phyloP scores from a whole-genome alignment of 2,329 filamentous ascomycete species.

The Claviceps sp. region DNA sequence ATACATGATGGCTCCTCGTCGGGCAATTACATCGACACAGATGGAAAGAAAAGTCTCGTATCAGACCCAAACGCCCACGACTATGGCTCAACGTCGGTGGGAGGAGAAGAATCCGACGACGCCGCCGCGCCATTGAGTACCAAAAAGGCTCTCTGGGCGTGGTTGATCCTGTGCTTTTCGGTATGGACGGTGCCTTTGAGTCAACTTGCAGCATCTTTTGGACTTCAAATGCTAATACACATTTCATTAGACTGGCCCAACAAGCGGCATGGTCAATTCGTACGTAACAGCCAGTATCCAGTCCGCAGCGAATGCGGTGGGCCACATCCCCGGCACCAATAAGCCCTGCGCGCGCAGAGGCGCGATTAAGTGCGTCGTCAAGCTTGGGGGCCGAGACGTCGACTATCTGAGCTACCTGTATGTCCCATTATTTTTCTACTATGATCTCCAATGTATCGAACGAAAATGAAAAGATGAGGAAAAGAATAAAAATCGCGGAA shows the following conservation, averaged over 20 bases:
- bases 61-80: not conserved
- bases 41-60: not conserved
- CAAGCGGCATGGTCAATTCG: slow-evolving; percentile 9
- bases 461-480: not conserved
- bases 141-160: slow-evolving; percentile 9
- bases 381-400: slow-evolving; percentile 9
- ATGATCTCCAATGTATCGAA: too few relatives aligned
- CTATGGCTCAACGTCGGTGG: not conserved
- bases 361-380: slow-evolving; percentile 9
- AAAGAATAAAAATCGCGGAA: not conserved
- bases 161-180: slow-evolving; percentile 11
- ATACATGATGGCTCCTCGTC: not conserved
- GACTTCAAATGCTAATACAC: too few relatives aligned
- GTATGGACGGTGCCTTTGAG: not conserved
- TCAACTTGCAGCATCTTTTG: too few relatives aligned
- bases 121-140: slow-evolving; percentile 3
- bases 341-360: slow-evolving; percentile 10
- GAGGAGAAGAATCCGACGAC: not conserved
- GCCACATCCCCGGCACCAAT: slow-evolving; percentile 9
- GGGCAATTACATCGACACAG: not conserved
- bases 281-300: slow-evolving; percentile 12
- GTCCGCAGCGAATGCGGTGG: slow-evolving; percentile 10
- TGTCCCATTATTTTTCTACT: not conserved
- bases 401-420: slow-evolving; percentile 12
- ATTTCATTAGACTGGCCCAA: slow-evolving; percentile 8